Percentiles rank a stretch among this genome's conserved stretches.
Evolutionary conservation across 139 green algal species (phyloP).

Genomic region (Chlorella ohadii): DNA sequence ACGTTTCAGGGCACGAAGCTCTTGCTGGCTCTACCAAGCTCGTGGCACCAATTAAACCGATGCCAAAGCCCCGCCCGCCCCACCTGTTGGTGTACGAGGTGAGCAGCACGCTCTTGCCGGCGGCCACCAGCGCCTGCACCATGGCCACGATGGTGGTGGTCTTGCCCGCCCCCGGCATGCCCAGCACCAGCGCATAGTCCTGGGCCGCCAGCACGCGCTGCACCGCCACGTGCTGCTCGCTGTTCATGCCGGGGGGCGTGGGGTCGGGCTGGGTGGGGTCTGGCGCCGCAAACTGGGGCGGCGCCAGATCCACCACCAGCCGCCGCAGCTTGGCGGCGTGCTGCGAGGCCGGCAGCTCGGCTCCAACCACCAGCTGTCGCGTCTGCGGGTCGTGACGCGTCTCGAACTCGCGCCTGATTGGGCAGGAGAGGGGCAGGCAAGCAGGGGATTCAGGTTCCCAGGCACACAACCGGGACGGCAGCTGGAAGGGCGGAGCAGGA

Average conservation of each 20-base stretch:
- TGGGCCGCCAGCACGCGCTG: conserved; percentile 53
- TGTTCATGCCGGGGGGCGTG: conserved; percentile 59
- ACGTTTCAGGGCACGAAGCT: no score
- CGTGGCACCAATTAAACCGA: no score
- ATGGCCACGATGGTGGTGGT: conserved; percentile 75
- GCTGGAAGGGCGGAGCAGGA: no score
- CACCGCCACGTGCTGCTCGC: conserved; percentile 75
- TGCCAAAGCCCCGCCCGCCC: not conserved
- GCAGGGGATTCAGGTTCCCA: not conserved
- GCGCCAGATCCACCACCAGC: conserved; percentile 69
- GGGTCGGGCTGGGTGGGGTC: not conserved
- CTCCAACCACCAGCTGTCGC: not conserved
- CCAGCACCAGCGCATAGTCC: conserved; percentile 90
- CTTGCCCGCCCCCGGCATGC: conserved; percentile 89
- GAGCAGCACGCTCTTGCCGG: conserved; percentile 81
- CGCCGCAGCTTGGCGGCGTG: conserved; percentile 47
- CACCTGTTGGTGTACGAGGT: conserved; percentile 94
- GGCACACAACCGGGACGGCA: no score
- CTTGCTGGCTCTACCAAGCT: no score
- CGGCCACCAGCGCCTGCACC: conserved; percentile 60
- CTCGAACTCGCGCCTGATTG: conserved; percentile 30
- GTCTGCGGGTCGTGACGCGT: not conserved
- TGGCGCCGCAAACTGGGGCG: conserved; percentile 27
- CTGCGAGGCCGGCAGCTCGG: not conserved
- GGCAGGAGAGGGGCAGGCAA: not conserved